Percentiles rank a stretch among this genome's conserved stretches.
Conservation (phyloP, 2,329 filamentous ascomycete genomes). For the Ustulina deusta region DNA sequence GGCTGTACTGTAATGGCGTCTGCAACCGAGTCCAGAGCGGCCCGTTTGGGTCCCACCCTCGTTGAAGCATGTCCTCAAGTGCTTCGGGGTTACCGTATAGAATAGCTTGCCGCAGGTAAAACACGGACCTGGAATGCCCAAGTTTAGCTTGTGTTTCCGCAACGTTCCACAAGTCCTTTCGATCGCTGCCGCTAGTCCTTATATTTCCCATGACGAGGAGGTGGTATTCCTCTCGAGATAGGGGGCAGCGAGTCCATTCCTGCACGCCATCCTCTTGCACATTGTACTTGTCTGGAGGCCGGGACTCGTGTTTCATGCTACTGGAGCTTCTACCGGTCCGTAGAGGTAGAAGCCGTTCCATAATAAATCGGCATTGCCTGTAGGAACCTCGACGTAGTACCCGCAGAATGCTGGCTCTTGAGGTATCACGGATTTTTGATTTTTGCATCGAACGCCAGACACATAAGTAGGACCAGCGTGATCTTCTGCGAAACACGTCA, state of each 20-base stretch:
- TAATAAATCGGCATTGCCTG: constrained; percentile 7
- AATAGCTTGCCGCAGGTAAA: constrained; percentile 3
- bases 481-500: background rate
- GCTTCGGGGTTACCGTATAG: background rate
- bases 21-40: constrained; percentile 1
- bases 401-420: background rate
- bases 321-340: background rate
- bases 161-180: constrained; percentile 17
- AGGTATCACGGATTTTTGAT: background rate
- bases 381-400: constrained; percentile 3
- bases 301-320: background rate
- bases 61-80: constrained; percentile 16
- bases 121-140: background rate
- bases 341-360: constrained; percentile 11
- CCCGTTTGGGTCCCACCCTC: constrained; percentile 19
- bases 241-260: constrained; percentile 10
- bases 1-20: constrained; percentile 13
- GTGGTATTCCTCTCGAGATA: constrained; percentile 11
- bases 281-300: background rate
- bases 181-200: background rate
- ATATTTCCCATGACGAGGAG: constrained; percentile 15
- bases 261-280: background rate
- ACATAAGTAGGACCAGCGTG: background rate
- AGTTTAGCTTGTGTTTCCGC: constrained; percentile 12
- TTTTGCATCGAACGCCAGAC: background rate